Conservation (phyloP, 805 yeast species). For the Jamesozyma piceae region DNA sequence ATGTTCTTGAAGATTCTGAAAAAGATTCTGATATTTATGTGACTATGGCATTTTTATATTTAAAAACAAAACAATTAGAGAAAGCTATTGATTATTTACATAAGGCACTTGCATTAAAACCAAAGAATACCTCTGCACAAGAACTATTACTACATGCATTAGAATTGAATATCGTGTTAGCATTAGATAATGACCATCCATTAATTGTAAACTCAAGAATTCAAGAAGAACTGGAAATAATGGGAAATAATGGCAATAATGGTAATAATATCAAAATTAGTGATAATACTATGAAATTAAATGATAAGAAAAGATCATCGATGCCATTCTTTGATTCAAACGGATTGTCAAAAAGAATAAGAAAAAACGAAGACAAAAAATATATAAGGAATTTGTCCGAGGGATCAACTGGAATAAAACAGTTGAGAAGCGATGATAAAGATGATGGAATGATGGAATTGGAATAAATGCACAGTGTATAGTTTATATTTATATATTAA, state of each 20-base stretch:
- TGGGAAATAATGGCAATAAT: background rate
- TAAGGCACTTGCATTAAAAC: slow-evolving; percentile 66
- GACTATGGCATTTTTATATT: slow-evolving; percentile 74
- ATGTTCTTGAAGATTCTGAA: slow-evolving; percentile 60
- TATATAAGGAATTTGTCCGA: background rate
- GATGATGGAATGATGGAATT: slow-evolving; percentile 11
- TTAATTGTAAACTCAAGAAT: slow-evolving; percentile 16
- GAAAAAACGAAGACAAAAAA: background rate
- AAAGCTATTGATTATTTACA: slow-evolving; percentile 73
- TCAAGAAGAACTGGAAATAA: slow-evolving; percentile 1
- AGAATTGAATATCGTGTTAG: slow-evolving; percentile 40
- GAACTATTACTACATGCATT: slow-evolving; percentile 76
- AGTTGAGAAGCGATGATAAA: background rate
- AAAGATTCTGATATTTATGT: slow-evolving; percentile 68
- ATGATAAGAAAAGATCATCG: slow-evolving; percentile 4
- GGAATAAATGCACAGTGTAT: slow-evolving; percentile 1
- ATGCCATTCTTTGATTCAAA: slow-evolving; percentile 2
- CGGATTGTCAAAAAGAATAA: slow-evolving; percentile 1
- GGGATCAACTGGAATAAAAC: too few relatives aligned
- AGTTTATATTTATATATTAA: background rate
- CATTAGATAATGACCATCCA: slow-evolving; percentile 26
- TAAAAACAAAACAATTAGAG: slow-evolving; percentile 53
- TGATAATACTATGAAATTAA: background rate
- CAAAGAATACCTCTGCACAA: slow-evolving; percentile 74
- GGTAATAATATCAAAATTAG: background rate